These are phyloP conservation scores for Pythium monospermum DNA, from an alignment of 352 stramenopile genomes.

Conservation along the genomic window DNA sequence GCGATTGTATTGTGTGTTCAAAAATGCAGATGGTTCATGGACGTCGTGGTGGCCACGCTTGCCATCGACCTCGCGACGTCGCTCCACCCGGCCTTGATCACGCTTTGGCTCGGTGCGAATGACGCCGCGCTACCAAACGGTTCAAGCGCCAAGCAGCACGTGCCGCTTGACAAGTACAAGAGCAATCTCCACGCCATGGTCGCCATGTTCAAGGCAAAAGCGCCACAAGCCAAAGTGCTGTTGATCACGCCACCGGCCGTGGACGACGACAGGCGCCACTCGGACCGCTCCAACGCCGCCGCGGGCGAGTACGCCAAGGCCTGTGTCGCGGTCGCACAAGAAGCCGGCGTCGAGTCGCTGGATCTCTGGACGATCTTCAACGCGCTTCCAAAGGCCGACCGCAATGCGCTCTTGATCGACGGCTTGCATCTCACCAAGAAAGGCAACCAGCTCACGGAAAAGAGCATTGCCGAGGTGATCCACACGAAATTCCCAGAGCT, in stretches of 20 bases:
- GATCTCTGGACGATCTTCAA: slow-evolving; percentile 52
- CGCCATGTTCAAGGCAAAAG: slow-evolving; percentile 17
- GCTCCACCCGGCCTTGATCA: slow-evolving; percentile 26
- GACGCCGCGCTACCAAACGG: slow-evolving; percentile 37
- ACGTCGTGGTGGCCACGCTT: slow-evolving; percentile 24
- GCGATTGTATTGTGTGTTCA: not conserved
- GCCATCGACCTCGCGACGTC: slow-evolving; percentile 23
- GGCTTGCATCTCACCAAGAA: slow-evolving; percentile 48
- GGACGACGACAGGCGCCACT: slow-evolving; percentile 25
- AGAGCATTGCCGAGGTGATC: slow-evolving; percentile 17
- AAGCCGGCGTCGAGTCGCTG: slow-evolving; percentile 27
- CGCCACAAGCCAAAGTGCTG: slow-evolving; percentile 30
- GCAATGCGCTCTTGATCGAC: slow-evolving; percentile 35
- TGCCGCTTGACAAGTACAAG: slow-evolving; percentile 38
- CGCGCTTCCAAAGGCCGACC: slow-evolving; percentile 21
- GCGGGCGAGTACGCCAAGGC: slow-evolving; percentile 37
- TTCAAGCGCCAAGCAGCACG: slow-evolving; percentile 29
- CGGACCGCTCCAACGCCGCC: slow-evolving; percentile 37
- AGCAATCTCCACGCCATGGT: slow-evolving; percentile 38
- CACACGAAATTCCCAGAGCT: slow-evolving; percentile 5
- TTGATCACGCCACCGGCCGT: slow-evolving; percentile 56
- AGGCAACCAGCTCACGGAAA: slow-evolving; percentile 42
- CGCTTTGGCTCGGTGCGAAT: slow-evolving; percentile 50
- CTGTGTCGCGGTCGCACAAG: slow-evolving; percentile 33
- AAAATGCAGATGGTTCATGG: slow-evolving; percentile 23